Evolutionary conservation across 305 asterid genomes (phyloP).

Genomic region (Stenogyne calaminthoides): DNA sequence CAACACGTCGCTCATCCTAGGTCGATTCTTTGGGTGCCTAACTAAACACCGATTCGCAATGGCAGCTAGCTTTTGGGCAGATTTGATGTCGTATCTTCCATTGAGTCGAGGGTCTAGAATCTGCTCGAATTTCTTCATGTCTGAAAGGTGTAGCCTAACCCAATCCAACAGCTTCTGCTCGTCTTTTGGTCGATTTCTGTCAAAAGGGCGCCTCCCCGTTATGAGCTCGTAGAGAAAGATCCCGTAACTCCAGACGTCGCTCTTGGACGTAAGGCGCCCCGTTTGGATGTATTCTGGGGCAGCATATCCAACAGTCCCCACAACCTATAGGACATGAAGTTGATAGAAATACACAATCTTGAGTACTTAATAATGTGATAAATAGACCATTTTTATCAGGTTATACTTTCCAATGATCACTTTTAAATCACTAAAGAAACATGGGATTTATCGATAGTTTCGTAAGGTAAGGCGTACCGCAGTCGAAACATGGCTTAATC

Average conservation of each 20-base stretch:
- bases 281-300: constrained; percentile 93
- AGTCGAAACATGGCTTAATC: constrained; percentile 83
- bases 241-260: constrained; percentile 95
- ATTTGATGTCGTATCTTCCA: constrained; percentile 57
- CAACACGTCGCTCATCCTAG: constrained; percentile 73
- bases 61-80: constrained; percentile 86
- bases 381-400: not conserved
- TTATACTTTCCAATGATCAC: not conserved
- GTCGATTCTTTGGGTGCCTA: constrained; percentile 75
- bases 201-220: constrained; percentile 83
- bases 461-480: constrained; percentile 47
- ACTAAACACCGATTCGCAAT: constrained; percentile 73
- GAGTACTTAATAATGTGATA: not conserved
- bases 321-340: constrained; percentile 50
- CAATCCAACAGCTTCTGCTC: constrained; percentile 88
- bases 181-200: constrained; percentile 72
- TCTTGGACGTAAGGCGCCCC: constrained; percentile 82
- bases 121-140: constrained; percentile 74
- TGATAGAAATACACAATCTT: not conserved
- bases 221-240: constrained; percentile 88
- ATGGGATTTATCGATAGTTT: not conserved
- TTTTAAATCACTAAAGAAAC: not conserved
- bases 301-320: constrained; percentile 93
- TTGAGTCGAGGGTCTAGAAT: constrained; percentile 75
- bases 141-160: constrained; percentile 75